Conservation (phyloP, 78 protist species). For the Dictyostelium purpureum region DNA sequence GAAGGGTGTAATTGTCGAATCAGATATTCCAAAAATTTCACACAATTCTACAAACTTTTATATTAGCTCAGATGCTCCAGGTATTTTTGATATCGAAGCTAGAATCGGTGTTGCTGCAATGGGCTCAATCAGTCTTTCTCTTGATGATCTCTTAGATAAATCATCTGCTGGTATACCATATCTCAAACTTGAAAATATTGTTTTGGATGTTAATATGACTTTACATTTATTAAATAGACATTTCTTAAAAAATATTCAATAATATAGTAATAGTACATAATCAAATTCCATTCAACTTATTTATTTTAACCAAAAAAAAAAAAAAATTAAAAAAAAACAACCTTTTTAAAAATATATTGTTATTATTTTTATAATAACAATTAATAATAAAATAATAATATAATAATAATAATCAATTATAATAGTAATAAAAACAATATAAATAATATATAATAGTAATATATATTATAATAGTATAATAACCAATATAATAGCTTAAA, state of each 20-base stretch:
- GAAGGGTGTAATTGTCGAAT: constrained; percentile 80
- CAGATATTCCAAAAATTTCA: constrained; percentile 67
- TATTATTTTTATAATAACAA: too few relatives aligned
- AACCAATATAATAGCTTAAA: too few relatives aligned
- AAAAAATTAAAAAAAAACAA: too few relatives aligned
- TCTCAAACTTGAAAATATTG: constrained; percentile 58
- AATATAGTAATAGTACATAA: too few relatives aligned
- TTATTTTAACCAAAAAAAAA: not conserved
- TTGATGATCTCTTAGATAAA: constrained; percentile 81
- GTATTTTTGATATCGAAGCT: constrained; percentile 83
- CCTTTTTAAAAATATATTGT: not conserved
- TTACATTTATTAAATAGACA: constrained; percentile 75
- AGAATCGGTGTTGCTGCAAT: constrained; percentile 68
- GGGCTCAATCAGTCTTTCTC: constrained; percentile 21
- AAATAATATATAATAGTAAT: too few relatives aligned
- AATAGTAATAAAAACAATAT: too few relatives aligned
- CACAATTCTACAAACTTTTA: constrained; percentile 45
- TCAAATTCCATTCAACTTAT: not conserved
- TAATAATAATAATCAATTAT: too few relatives aligned
- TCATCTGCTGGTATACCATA: constrained; percentile 28
- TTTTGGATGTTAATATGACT: constrained; percentile 85
- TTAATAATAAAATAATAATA: too few relatives aligned
- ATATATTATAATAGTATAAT: too few relatives aligned
- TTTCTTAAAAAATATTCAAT: constrained; percentile 64
- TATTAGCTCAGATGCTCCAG: constrained; percentile 73